Conservation (phyloP, 2,329 filamentous ascomycete genomes). For the Dactylellina drechsleri region DNA sequence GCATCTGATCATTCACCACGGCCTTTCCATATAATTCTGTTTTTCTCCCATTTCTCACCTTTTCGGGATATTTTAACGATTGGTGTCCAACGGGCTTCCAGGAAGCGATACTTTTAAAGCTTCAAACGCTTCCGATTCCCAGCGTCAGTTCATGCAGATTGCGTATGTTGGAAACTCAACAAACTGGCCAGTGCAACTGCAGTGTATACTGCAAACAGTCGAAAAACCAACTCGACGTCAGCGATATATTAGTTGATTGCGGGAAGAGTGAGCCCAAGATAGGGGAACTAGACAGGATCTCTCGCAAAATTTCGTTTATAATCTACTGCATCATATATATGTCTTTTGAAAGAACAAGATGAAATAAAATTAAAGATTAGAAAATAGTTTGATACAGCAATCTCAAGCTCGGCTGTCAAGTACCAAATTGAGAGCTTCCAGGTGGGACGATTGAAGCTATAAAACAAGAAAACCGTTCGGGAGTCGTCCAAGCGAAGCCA, state of each 20-base stretch:
- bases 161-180: constrained; percentile 25
- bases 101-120: constrained; percentile 13
- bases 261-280: constrained; percentile 7
- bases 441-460: constrained; percentile 9
- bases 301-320: no score
- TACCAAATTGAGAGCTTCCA: background rate
- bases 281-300: background rate
- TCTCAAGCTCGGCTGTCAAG: constrained; percentile 11
- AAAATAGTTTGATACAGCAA: background rate
- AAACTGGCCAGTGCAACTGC: background rate
- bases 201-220: constrained; percentile 1
- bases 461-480: constrained; percentile 36
- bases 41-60: constrained; percentile 38
- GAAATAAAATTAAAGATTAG: background rate
- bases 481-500: constrained; percentile 28
- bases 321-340: no score
- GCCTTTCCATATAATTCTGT: background rate
- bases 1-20: background rate
- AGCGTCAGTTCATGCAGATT: constrained; percentile 13
- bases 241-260: constrained; percentile 18
- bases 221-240: constrained; percentile 12
- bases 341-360: constrained; percentile 1
- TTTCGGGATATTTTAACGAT: constrained; percentile 31
- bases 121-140: constrained; percentile 6
- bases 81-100: constrained; percentile 24